Conservation (phyloP, 192 early-diverging fungal species). For the Rhizophagus clarus region DNA sequence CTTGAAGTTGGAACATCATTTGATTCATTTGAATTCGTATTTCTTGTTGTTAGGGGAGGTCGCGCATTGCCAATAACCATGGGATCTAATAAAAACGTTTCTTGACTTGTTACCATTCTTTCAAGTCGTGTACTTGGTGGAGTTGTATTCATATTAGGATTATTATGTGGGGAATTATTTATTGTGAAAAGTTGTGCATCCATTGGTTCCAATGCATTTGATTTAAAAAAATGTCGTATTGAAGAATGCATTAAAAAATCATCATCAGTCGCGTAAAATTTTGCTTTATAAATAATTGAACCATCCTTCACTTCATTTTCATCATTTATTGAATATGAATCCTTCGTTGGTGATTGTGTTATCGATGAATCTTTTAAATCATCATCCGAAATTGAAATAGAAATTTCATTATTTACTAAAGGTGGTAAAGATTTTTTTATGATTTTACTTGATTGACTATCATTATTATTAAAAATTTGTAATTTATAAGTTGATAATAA, state of each 20-base stretch:
- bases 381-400: neutral
- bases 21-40: neutral
- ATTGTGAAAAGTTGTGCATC: slow-evolving; percentile 72
- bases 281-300: slow-evolving; percentile 4
- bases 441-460: neutral
- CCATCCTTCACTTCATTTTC: neutral
- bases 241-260: slow-evolving; percentile 68
- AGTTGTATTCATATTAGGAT: neutral
- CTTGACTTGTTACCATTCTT: neutral
- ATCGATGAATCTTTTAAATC: neutral
- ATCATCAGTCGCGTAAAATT: slow-evolving; percentile 65
- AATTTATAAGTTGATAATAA: neutral
- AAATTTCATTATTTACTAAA: neutral
- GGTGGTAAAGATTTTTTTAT: too few relatives aligned
- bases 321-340: neutral
- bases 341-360: neutral
- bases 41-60: too few relatives aligned
- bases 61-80: neutral
- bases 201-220: slow-evolving; percentile 61
- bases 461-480: neutral
- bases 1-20: neutral
- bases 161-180: slow-evolving; percentile 1
- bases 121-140: neutral
- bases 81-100: neutral
- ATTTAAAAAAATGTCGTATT: slow-evolving; percentile 62